A percentile compares a stretch with the other conserved stretches of the same genome.
Evolutionary conservation across 306 rosid genomes (phyloP).

Genomic region (Trichosanthes truncata): DNA sequence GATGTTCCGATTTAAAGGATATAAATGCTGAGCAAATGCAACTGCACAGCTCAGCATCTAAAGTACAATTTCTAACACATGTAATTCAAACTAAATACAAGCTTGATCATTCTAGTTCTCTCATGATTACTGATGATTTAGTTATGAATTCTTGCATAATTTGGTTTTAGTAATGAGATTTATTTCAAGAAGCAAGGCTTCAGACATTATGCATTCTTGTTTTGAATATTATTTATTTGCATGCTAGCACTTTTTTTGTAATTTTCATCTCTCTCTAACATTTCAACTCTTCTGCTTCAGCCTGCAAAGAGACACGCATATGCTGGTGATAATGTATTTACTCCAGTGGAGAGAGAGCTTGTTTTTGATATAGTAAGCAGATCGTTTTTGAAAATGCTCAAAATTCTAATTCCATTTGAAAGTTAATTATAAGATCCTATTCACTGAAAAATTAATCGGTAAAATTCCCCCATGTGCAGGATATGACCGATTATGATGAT

Average conservation of each 20-base stretch:
- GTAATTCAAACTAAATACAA: neutral
- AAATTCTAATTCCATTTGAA: neutral
- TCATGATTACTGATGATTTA: neutral
- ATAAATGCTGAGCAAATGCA: neutral
- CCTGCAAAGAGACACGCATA: constrained; percentile 80
- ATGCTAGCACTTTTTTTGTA: neutral
- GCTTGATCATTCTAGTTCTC: neutral
- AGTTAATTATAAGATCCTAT: neutral
- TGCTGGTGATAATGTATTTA: constrained; percentile 63
- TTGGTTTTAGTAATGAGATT: neutral
- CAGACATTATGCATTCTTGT: neutral
- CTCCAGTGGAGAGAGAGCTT: constrained; percentile 87
- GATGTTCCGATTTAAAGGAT: neutral
- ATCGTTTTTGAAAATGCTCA: constrained; percentile 9
- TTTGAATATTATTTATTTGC: neutral
- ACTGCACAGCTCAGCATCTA: neutral
- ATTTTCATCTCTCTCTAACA: neutral
- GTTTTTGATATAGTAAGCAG: constrained; percentile 76
- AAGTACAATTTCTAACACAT: neutral
- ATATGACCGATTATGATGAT: constrained; percentile 87
- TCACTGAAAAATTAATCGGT: neutral
- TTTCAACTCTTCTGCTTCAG: constrained; percentile 30
- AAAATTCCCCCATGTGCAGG: constrained; percentile 28
- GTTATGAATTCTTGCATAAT: neutral
- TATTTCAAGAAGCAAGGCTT: neutral